Evolutionary conservation across 164 flowering plant species (phyloP).

Genomic region (Liriodendron chinense): DNA sequence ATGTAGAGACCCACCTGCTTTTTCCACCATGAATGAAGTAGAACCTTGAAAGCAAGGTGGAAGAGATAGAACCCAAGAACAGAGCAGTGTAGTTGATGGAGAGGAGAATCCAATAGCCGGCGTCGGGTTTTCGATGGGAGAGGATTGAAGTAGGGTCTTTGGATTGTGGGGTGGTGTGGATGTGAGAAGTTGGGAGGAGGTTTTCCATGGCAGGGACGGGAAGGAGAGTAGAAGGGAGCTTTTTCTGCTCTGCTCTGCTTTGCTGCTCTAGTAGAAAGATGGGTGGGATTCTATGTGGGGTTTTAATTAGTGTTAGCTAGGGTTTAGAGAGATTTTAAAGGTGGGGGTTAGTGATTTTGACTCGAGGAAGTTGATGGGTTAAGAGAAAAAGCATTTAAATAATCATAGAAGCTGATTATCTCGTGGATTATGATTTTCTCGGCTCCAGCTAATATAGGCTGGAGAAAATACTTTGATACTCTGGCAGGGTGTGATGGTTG

Average conservation of each 20-base stretch:
- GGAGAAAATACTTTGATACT: no score
- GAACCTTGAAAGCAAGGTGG: constrained; percentile 53
- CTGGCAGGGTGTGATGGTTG: no score
- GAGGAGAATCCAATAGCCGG: constrained; percentile 38
- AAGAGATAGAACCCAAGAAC: constrained; percentile 56
- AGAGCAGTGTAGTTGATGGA: constrained; percentile 37
- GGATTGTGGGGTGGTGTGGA: background rate
- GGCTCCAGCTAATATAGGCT: background rate
- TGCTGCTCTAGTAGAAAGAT: background rate
- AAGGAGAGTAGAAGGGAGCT: background rate
- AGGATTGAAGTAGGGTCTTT: background rate
- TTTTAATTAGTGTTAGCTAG: background rate
- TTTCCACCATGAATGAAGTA: constrained; percentile 79
- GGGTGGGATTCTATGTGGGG: background rate
- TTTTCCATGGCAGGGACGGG: background rate
- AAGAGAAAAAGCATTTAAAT: background rate
- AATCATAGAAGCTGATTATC: background rate
- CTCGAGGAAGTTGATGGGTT: background rate
- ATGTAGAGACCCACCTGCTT: constrained; percentile 72
- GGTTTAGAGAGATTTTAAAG: background rate
- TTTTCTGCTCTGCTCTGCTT: background rate
- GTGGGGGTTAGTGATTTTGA: background rate
- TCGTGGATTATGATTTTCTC: constrained; percentile 1
- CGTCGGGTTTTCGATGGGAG: background rate
- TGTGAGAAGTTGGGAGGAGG: background rate